Percentiles rank a stretch among this genome's conserved stretches.
phyloP scores from a whole-genome alignment of 169 alveolate species.

The Cryptosporidium baileyi region DNA sequence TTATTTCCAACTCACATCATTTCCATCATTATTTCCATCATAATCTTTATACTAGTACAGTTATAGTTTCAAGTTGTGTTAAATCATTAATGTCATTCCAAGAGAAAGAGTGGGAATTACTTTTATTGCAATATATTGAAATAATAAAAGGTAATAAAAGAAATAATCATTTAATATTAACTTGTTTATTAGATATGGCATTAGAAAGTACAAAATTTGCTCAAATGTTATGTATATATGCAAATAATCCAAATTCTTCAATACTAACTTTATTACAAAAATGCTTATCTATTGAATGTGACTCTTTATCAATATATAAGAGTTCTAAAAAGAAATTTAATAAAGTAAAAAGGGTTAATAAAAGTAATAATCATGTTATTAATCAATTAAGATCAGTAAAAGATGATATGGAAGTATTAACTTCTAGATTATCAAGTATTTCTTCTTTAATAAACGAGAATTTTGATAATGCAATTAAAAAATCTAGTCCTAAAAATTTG shows the following conservation, averaged over 20 bases:
- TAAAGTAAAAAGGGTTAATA: neutral
- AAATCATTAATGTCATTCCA: constrained; percentile 7
- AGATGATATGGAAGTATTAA: constrained; percentile 9
- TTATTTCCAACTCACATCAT: constrained; percentile 50
- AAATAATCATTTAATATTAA: neutral
- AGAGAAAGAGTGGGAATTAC: constrained; percentile 39
- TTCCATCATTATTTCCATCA: constrained; percentile 36
- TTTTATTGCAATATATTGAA: constrained; percentile 52
- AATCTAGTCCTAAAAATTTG: neutral
- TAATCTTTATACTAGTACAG: constrained; percentile 38
- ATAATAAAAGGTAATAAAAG: constrained; percentile 44
- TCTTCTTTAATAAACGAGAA: neutral
- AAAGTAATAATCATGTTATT: neutral
- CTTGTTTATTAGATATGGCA: constrained; percentile 64
- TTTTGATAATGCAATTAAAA: neutral
- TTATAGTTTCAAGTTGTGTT: constrained; percentile 52
- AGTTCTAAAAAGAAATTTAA: neutral
- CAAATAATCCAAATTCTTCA: constrained; percentile 28
- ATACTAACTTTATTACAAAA: constrained; percentile 23
- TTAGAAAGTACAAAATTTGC: constrained; percentile 29
- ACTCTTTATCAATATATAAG: neutral
- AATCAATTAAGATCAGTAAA: constrained; percentile 42
- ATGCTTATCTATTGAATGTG: constrained; percentile 30
- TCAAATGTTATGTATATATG: constrained; percentile 34
- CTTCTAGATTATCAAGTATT: constrained; percentile 12